Conservation (phyloP, 2,329 filamentous ascomycete genomes). For the Colletotrichum plurivorum region DNA sequence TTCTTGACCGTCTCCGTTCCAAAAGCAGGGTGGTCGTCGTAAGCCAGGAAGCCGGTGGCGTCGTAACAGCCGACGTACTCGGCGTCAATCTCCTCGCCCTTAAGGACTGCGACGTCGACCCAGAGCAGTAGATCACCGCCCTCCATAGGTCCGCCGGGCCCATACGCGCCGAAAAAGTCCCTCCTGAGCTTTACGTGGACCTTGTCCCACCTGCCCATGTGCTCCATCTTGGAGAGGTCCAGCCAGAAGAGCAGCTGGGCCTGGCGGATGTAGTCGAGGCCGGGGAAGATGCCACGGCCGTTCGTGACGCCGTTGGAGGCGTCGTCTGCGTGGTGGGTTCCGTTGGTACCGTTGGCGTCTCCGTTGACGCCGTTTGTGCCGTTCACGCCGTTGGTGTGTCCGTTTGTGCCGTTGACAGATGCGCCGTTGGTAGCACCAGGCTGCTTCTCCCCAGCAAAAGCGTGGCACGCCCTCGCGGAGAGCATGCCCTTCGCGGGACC, state of each 20-base stretch:
- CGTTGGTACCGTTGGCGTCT: conserved; percentile 19
- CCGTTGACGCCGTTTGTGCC: conserved; percentile 22
- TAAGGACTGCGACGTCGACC: conserved; percentile 33
- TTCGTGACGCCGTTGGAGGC: conserved; percentile 1
- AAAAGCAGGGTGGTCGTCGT: conserved; percentile 28
- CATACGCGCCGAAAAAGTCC: conserved; percentile 33
- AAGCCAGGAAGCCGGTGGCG: conserved; percentile 32
- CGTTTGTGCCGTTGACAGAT: conserved; percentile 15
- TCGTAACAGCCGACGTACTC: conserved; percentile 38
- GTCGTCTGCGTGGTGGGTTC: neutral
- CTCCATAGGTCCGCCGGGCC: conserved; percentile 34
- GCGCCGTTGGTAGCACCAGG: conserved; percentile 30
- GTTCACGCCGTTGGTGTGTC: conserved; percentile 17
- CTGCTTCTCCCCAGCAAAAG: conserved; percentile 34
- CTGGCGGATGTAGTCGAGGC: conserved; percentile 36
- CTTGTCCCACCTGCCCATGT: conserved; percentile 33
- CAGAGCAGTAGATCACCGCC: conserved; percentile 34
- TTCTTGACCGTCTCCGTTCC: conserved; percentile 16
- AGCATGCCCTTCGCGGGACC: conserved; percentile 30
- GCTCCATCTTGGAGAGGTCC: conserved; percentile 37
- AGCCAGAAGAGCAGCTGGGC: conserved; percentile 35
- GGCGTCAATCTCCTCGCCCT: conserved; percentile 36
- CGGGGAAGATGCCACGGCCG: conserved; percentile 29
- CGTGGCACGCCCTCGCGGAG: conserved; percentile 28
- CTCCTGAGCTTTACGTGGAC: conserved; percentile 36